Evolutionary conservation across 192 early-diverging fungal species (phyloP), one percentile per base, ranked within the genome.

Genomic region (Coemansia sp.): DNA sequence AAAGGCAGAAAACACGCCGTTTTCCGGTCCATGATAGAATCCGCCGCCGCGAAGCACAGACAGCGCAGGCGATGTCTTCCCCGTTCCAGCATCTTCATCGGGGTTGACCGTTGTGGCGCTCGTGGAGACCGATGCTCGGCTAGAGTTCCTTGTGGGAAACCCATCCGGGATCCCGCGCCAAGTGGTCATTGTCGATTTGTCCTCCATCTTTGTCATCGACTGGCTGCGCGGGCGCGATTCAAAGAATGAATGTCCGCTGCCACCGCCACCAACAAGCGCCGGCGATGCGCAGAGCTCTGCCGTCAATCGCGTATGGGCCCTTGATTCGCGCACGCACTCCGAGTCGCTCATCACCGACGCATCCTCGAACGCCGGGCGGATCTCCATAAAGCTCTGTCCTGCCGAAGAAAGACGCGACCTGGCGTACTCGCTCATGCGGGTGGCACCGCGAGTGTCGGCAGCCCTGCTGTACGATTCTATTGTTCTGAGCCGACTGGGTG

Each of bases 171-270:
- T 52, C 13, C 78, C 78, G 46, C 78, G 78, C 71, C 65, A 60
- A 6, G 78, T 80, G 35, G 78, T 80, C 72, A 71, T 71, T 1
- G 78, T 80, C 48, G 66, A 62, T 63, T 71, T 80, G 60, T 80
- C 78, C 50, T 80, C 78, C 53, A 74, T 69, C 43, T 65, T 62
- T 6, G 69, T 57, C 52, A 80, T 68, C n/a, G 78, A 74, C 35
- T 69, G 55, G 60, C 72, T 80, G 42, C 73, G 72, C 7, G 73
- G 64, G 4, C 78, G 72, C 2, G 42, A 55, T 20, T 66, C 73
- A 1, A 38, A 40, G 10, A 34, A 59, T 55, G 43, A 42, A 11
- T 61, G 13, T 0, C 61, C 71, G 15, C 77, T 71, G 22, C 78
- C 78, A 34, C 61, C 71, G 15, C 77, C 77, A 17, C 78, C 78